Percentiles rank a stretch among this genome's conserved stretches.
These are phyloP conservation scores for Salix caprea DNA, from an alignment of 345 rosid species.

Conservation along the genomic window DNA sequence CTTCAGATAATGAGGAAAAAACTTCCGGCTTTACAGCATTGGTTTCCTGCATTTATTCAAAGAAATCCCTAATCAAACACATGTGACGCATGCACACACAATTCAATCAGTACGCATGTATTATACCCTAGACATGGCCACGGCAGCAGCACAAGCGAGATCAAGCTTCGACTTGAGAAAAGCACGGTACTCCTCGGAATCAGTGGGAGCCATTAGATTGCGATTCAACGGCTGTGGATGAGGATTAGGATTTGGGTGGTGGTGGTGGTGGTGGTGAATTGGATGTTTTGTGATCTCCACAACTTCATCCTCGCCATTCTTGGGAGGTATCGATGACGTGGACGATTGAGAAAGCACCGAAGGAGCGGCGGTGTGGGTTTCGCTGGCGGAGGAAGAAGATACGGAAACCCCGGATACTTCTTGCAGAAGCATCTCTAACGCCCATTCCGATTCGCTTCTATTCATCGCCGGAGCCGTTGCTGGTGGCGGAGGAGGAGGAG, in stretches of 20 bases:
- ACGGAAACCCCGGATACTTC: constrained; percentile 34
- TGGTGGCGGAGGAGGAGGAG: constrained; percentile 22
- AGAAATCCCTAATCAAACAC: not conserved
- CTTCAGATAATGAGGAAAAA: constrained; percentile 32
- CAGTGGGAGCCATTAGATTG: constrained; percentile 28
- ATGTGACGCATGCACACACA: not conserved
- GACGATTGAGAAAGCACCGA: constrained; percentile 32
- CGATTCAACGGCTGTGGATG: constrained; percentile 24
- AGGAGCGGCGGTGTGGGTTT: constrained; percentile 28
- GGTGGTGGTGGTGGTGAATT: constrained; percentile 1
- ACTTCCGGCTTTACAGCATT: constrained; percentile 53
- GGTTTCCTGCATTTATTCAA: constrained; percentile 33
- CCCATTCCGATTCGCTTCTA: constrained; percentile 74
- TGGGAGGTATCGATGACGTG: constrained; percentile 33
- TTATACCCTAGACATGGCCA: constrained; percentile 58
- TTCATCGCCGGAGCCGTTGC: constrained; percentile 45
- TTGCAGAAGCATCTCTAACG: constrained; percentile 48
- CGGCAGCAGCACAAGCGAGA: constrained; percentile 79
- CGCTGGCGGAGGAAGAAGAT: constrained; percentile 28
- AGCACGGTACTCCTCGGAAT: constrained; percentile 47
- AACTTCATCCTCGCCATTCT: constrained; percentile 39
- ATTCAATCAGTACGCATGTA: not conserved
- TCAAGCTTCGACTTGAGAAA: constrained; percentile 63
- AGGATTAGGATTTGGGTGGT: constrained; percentile 17
- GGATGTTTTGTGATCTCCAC: constrained; percentile 36